A percentile compares a stretch with the other conserved stretches of the same genome.
These are phyloP conservation scores for Dryas octopetala DNA, from an alignment of 306 rosid species.

Conservation along the genomic window DNA sequence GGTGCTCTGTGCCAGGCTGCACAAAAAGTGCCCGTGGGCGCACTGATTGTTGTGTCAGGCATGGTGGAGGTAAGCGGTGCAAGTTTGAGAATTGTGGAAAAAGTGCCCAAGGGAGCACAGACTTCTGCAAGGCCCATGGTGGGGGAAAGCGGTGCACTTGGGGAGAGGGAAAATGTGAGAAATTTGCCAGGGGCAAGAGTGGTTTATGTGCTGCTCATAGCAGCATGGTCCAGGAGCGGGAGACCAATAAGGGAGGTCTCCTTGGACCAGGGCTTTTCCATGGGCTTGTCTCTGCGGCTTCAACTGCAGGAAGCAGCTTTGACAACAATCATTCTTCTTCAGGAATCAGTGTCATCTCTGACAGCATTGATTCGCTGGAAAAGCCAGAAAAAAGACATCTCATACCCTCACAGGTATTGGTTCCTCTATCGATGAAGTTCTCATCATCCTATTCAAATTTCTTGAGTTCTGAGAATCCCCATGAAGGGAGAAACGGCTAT, in stretches of 20 bases:
- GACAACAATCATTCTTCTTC: conserved; percentile 69
- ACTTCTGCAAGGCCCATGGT: conserved; percentile 98
- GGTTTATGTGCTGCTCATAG: conserved; percentile 97
- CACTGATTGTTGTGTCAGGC: conserved; percentile 92
- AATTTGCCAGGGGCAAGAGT: conserved; percentile 91
- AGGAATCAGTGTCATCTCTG: conserved; percentile 59
- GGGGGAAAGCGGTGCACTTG: conserved; percentile 94
- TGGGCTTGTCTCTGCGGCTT: conserved; percentile 68
- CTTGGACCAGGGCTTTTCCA: conserved; percentile 86
- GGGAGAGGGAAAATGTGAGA: conserved; percentile 91
- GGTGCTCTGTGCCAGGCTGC: conserved; percentile 86
- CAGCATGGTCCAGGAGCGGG: conserved; percentile 65
- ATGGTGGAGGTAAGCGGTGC: conserved; percentile 97
- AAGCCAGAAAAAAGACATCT: conserved; percentile 47
- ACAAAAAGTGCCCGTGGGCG: conserved; percentile 98
- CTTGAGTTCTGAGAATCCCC: conserved; percentile 44
- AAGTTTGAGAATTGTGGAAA: conserved; percentile 71
- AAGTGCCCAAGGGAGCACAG: conserved; percentile 99
- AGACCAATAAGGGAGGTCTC: conserved; percentile 54
- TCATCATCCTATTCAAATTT: conserved; percentile 36
- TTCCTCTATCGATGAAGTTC: conserved; percentile 61
- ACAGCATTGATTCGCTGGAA: conserved; percentile 58
- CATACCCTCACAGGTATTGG: conserved; percentile 79
- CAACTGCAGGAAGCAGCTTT: conserved; percentile 58
- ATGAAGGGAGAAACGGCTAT: conserved; percentile 36